Base-by-base conservation (phyloP, 164 flowering plant species). In the Sedum album region DNA sequence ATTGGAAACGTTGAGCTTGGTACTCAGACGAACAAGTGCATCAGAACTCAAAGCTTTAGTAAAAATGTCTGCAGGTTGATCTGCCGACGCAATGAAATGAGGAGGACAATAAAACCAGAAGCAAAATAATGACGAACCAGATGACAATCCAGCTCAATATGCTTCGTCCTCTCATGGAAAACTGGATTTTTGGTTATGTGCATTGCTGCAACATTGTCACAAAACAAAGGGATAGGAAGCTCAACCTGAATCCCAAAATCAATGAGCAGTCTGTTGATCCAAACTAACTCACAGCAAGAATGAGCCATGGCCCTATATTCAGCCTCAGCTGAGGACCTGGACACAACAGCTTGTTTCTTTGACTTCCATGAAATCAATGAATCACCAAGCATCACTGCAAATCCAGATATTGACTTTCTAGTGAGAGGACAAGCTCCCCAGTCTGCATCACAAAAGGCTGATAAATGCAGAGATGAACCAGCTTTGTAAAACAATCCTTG, bases 241-340 rank as follows among this genome's bases (percentile, higher is more conserved):
- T 6, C 11, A 8, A 42, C 11, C 15, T 14, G 10, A 1, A 42
- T 14, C 5, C 46, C 10, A 5, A 14, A 1, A 14, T 42, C 46
- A 14, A 14, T 14, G 1, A 42, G 10, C 11, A 14, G 46, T 42
- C 17, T 5, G 2, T 5, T 42, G 10, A 14, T n/a, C 17, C 14
- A 42, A 42, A 42, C 46, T 1, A 42, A 8, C 10, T 42, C 46
- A 42, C 46, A 4, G 13, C 15, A 42, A 42, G 46, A 1, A 5
- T 42, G 96, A 85, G 66, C 89, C 92, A 97, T 72, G 75, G 76
- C 65, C 80, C 76, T 91, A 91, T 65, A 82, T 68, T 71, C 90
- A 88, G 68, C 94, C 77, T 10, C 94, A 97, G 53, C 69, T 89
- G 72, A 57, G 91, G 74, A 91, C 88, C 61, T 87, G 82, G 71